A percentile compares a stretch with the other conserved stretches of the same genome.
Conservation (phyloP, 1,139 yeast species). For the Candida mesenterica region DNA sequence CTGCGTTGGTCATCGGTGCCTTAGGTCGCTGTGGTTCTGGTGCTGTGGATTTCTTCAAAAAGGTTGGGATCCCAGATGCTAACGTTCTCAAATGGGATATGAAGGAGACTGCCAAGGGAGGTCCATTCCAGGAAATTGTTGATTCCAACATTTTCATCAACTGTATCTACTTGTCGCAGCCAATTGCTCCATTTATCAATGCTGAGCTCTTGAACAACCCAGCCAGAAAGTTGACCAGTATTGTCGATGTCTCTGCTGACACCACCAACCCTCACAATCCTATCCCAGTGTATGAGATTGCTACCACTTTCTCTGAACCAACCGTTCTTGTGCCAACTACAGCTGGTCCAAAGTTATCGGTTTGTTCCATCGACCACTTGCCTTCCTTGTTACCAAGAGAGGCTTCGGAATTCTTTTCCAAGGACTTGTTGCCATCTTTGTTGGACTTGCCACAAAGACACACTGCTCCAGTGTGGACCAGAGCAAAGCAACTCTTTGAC, state of each 20-base stretch:
- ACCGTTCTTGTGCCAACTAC: slow-evolving; percentile 79
- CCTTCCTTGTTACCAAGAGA: slow-evolving; percentile 96
- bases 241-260: slow-evolving; percentile 97
- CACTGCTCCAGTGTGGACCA: slow-evolving; percentile 85
- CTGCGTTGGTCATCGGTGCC: slow-evolving; percentile 89
- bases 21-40: slow-evolving; percentile 99
- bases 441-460: slow-evolving; percentile 78
- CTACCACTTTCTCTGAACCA: slow-evolving; percentile 89
- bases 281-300: slow-evolving; percentile 84
- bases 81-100: slow-evolving; percentile 93
- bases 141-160: slow-evolving; percentile 86
- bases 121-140: slow-evolving; percentile 92
- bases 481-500: slow-evolving; percentile 79
- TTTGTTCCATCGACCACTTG: slow-evolving; percentile 93
- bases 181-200: slow-evolving; percentile 89
- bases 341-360: slow-evolving; percentile 82
- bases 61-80: slow-evolving; percentile 84
- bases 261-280: slow-evolving; percentile 99
- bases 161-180: slow-evolving; percentile 90
- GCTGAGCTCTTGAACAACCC: slow-evolving; percentile 59
- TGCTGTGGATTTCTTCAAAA: slow-evolving; percentile 78
- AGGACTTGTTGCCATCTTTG: slow-evolving; percentile 84
- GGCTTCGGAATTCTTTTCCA: slow-evolving; percentile 86
- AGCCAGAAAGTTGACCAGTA: slow-evolving; percentile 78
- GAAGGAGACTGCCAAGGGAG: slow-evolving; percentile 94